Evolutionary conservation across 2,329 filamentous ascomycete species (phyloP), one percentile per base, ranked within the genome.

Genomic region (Alternaria alternata): DNA sequence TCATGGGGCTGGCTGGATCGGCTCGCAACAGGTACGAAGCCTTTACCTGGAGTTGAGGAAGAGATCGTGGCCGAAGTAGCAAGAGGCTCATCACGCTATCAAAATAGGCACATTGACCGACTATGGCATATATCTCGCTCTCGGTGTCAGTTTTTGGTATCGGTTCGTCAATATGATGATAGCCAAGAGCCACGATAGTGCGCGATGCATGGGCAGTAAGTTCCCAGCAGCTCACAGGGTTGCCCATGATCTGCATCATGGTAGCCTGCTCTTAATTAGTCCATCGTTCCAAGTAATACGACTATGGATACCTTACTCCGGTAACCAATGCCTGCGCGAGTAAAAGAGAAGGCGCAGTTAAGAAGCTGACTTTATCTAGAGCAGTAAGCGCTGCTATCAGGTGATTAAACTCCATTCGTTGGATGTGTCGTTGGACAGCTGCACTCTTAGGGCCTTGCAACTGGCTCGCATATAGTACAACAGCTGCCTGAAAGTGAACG

Each of bases 171-270:
- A 72, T 62, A 8, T 64, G 71, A 22, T 75, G 74, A 42, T 75
- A 72, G 6, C 75, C 74, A 12, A 77, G 68, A 5, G 72, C 73
- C 28, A 76, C 65, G 3, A 74, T 69, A 3, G 70, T 70, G 20
- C 71, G 72, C 20, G 72, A 75, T n/a, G 74, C 75, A 43, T 72
- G 64, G 7, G 74, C 65, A 14, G 67, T 74, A 5, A 77, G 66
- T 18, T 67, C 67, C 74, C 73, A 77, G 42, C 73, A 76, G 22
- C 65, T 70, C 14, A 64, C 64, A 3, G 74, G 70, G n/a, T 77
- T 76, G 3, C 75, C 75, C 7, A 75, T 66, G 12, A 75, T 71
- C 46, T 76, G 73, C 69, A 76, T 72, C 48, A 76, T 65, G 41
- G 73, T 66, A 34, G 71, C 70, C 69, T 74, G 26, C n/a, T 18